A percentile compares a stretch with the other conserved stretches of the same genome.
Evolutionary conservation across 768 basidiomycete species (phyloP).

Genomic region (Boletus coccyginus): DNA sequence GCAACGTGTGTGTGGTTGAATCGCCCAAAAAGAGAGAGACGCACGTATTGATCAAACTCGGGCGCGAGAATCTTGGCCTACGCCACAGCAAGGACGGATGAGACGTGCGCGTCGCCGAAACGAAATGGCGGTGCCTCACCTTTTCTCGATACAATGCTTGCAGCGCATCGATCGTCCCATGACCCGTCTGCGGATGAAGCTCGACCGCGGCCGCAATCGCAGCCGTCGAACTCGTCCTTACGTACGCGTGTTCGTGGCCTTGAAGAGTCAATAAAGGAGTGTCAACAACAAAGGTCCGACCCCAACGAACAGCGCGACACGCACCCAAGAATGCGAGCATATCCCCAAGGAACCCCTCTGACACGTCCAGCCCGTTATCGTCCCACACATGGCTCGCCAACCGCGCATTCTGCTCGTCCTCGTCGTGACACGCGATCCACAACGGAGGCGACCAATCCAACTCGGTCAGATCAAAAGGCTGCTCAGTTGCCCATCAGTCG

Average conservation of each 20-base stretch:
- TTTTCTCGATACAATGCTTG: constrained; percentile 82
- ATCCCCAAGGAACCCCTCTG: constrained; percentile 54
- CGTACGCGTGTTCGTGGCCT: constrained; percentile 83
- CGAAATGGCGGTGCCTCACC: constrained; percentile 33
- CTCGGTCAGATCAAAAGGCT: constrained; percentile 95
- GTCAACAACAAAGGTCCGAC: no score
- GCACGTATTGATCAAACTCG: constrained; percentile 89
- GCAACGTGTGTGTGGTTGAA: neutral
- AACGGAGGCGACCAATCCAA: constrained; percentile 89
- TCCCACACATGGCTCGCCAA: constrained; percentile 87
- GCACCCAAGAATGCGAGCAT: constrained; percentile 70
- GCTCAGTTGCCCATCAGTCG: neutral
- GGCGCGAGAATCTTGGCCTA: constrained; percentile 85
- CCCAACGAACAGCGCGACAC: constrained; percentile 2
- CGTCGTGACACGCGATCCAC: constrained; percentile 87
- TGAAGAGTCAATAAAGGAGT: no score
- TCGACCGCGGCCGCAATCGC: constrained; percentile 78
- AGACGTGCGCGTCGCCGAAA: no score
- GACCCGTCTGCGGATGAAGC: constrained; percentile 60
- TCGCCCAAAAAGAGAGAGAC: constrained; percentile 23
- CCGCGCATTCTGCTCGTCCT: constrained; percentile 82
- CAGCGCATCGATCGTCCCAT: constrained; percentile 48
- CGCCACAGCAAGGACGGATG: neutral
- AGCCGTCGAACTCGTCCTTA: constrained; percentile 65
- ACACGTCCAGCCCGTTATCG: constrained; percentile 90